These are phyloP conservation scores for Helenozyma baotianmanensis DNA, from an alignment of 805 yeast genomes.

Conservation along the genomic window DNA sequence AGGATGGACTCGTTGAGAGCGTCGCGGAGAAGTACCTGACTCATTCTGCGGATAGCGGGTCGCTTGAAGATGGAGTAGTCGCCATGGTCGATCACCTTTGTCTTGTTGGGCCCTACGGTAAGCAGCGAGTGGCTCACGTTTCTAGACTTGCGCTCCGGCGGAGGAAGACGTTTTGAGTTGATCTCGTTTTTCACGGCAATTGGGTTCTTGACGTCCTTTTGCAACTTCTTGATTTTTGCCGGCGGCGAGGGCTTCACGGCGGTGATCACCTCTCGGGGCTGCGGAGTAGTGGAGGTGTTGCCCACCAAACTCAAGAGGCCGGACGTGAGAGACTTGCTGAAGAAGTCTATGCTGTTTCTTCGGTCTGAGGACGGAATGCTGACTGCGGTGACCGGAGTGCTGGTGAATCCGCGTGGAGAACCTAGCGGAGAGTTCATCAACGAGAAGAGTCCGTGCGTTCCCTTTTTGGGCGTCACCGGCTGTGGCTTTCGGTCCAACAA, in stretches of 20 bases:
- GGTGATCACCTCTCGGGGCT: too few relatives aligned
- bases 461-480: constrained; percentile 8
- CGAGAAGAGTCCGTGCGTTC: constrained; percentile 18
- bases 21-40: constrained; percentile 23
- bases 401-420: constrained; percentile 12
- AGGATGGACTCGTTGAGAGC: constrained; percentile 13
- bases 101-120: constrained; percentile 39
- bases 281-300: constrained; percentile 5
- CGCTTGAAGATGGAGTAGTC: constrained; percentile 31
- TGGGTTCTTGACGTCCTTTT: constrained; percentile 14
- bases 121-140: constrained; percentile 40
- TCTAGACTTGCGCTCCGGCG: constrained; percentile 12
- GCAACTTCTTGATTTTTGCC: constrained; percentile 12
- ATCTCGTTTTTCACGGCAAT: constrained; percentile 26
- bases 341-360: constrained; percentile 17
- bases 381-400: background rate
- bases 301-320: constrained; percentile 24
- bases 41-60: constrained; percentile 36
- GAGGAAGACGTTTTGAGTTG: constrained; percentile 30
- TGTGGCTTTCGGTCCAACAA: constrained; percentile 3
- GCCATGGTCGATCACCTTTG: constrained; percentile 41
- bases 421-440: constrained; percentile 17
- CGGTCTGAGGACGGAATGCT: constrained; percentile 1
- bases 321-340: constrained; percentile 27
- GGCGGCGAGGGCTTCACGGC: constrained; percentile 11